Conservation (phyloP, 371 early-diverging fungal genomes). For the Lichtheimia hyalospora region DNA sequence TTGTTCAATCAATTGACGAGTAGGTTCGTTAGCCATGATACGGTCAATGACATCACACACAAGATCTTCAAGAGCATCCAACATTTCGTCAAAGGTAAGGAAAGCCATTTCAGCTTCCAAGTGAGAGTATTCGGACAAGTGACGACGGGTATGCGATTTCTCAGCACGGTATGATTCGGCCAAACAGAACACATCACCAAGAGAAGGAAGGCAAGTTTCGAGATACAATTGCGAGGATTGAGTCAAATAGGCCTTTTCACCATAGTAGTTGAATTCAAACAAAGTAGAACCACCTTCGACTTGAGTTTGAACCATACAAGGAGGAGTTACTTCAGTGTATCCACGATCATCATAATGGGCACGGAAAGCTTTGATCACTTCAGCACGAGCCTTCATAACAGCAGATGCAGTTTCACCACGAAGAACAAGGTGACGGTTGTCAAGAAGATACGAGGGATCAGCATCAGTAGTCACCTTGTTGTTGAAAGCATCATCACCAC, state of each 20-base stretch:
- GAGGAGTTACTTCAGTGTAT: slow-evolving; percentile 97
- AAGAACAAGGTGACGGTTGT: slow-evolving; percentile 97
- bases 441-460: slow-evolving; percentile 85
- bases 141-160: slow-evolving; percentile 98
- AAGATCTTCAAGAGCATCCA: slow-evolving; percentile 92
- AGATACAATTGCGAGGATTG: slow-evolving; percentile 99
- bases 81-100: slow-evolving; percentile 91
- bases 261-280: slow-evolving; percentile 98
- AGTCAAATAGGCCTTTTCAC: slow-evolving; percentile 97
- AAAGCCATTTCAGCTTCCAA: slow-evolving; percentile 99
- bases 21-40: slow-evolving; percentile 76
- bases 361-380: slow-evolving; percentile 92
- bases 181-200: slow-evolving; percentile 98
- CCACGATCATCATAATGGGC: slow-evolving; percentile 86
- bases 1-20: slow-evolving; percentile 79
- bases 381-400: slow-evolving; percentile 89
- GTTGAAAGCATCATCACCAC: slow-evolving; percentile 92
- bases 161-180: slow-evolving; percentile 99
- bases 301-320: slow-evolving; percentile 99
- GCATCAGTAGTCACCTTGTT: slow-evolving; percentile 91
- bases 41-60: slow-evolving; percentile 85
- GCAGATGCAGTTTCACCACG: slow-evolving; percentile 93
- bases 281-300: slow-evolving; percentile 99
- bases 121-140: slow-evolving; percentile 99
- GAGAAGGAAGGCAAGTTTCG: slow-evolving; percentile 96